Evolutionary conservation across 257 asterid species (phyloP).

Genomic region (Vinca minor): DNA sequence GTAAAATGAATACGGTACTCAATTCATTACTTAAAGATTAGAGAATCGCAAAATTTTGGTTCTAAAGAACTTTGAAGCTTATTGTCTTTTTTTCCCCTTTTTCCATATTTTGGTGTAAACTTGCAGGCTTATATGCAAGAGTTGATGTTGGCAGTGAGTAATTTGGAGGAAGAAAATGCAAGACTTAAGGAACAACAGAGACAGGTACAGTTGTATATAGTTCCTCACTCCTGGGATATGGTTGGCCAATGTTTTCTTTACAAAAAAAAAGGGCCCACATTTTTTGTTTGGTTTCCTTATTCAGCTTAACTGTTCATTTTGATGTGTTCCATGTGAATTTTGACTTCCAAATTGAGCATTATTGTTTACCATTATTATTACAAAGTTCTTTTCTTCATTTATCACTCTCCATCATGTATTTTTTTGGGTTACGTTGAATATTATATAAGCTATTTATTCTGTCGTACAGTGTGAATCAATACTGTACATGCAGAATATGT

Average conservation of each 20-base stretch:
- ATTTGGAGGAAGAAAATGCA: constrained; percentile 58
- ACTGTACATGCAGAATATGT: too few species aligned
- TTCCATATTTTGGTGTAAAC: neutral
- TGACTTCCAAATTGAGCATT: neutral
- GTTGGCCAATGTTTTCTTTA: neutral
- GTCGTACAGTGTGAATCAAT: too few species aligned
- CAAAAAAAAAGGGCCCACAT: constrained; percentile 9
- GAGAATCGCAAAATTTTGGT: neutral
- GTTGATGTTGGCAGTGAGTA: constrained; percentile 51
- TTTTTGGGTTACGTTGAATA: too few species aligned
- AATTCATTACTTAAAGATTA: neutral
- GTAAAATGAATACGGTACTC: too few species aligned
- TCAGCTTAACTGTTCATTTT: neutral
- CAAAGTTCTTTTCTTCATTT: too few species aligned
- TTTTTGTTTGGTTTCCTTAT: constrained; percentile 3
- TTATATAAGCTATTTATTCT: too few species aligned
- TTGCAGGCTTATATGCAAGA: constrained; percentile 70
- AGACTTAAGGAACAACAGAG: constrained; percentile 54
- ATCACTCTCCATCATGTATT: too few species aligned
- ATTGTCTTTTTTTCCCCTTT: neutral
- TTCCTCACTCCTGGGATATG: neutral
- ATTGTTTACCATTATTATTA: too few species aligned
- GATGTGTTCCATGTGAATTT: neutral
- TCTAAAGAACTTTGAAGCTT: neutral
- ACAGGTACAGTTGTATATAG: constrained; percentile 38